Base-by-base conservation (phyloP, 352 stramenopile species). In the Phytophthora capsici region DNA sequence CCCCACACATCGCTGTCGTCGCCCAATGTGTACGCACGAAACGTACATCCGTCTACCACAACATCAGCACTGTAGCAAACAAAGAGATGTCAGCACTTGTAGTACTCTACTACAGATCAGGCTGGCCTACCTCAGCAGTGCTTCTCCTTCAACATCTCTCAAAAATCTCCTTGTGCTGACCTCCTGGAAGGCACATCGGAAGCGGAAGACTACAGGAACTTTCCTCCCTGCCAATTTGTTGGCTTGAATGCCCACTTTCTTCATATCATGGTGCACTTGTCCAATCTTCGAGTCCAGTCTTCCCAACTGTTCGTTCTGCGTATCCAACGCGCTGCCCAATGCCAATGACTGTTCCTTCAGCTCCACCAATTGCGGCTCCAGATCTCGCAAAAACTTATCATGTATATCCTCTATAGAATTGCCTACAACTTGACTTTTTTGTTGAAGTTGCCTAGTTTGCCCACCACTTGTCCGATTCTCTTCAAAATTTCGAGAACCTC, bases 1-100 rank as follows among this genome's bases (percentile, higher is more conserved):
- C 86, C 86, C 84, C 84, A 94, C 2, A 91, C 71, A 30, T 94
- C 83, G 1, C 68, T 86, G 44, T 89, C 82, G n/a, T 90, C 82
- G n/a, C 80, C 81, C 8, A 91, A 30, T 9, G 84, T 92, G 49
- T 89, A 94, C 9, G 84, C 84, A 44, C 86, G 86, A 46, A 91
- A 94, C 3, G 76, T 77, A 43, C 86, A 94, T 5, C 77, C 81
- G 36, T 83, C 73, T 8, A 76, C 52, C 1, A 92, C 71, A 14
- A 90, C 71, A 37, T 91, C 80, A n/a, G 82, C 78, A 48, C 86
- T 94, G 50, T 12, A 60, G 13, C 49, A 41, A 46, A 22, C 6
- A 49, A 36, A 32, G 6, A 32, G 10, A 12, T 34, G 28, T 34
- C 3, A 34, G 28, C 9, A 34, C 4, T 32, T 32, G 6, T 12